A percentile compares a stretch with the other conserved stretches of the same genome.
Evolutionary conservation across 441 rosid genomes (phyloP).

Genomic region (Lagerstroemia fauriei): DNA sequence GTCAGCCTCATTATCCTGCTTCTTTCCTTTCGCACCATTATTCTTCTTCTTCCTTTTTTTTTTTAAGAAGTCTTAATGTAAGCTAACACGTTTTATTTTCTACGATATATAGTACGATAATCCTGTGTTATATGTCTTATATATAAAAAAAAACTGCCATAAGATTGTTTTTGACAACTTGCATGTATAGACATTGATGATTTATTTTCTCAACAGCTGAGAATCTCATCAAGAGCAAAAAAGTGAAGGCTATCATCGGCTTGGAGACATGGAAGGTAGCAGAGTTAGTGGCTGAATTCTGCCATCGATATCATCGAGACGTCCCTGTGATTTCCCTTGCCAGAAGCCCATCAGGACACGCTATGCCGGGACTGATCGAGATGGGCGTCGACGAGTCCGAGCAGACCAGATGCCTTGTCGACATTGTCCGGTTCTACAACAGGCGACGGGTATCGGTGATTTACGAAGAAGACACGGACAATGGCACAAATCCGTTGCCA

Average conservation of each 20-base stretch:
- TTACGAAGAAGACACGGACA: constrained; percentile 45
- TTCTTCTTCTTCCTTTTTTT: too few relatives aligned
- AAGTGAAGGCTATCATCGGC: constrained; percentile 46
- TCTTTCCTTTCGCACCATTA: background rate
- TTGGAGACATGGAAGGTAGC: constrained; percentile 55
- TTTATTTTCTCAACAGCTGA: constrained; percentile 33
- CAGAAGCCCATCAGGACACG: constrained; percentile 24
- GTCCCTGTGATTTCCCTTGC: constrained; percentile 51
- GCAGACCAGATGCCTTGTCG: constrained; percentile 44
- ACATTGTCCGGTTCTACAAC: constrained; percentile 33
- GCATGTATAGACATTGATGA: too few relatives aligned
- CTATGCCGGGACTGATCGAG: constrained; percentile 29
- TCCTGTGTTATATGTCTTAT: too few relatives aligned
- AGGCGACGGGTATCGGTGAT: constrained; percentile 45
- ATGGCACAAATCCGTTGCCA: constrained; percentile 40
- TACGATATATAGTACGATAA: too few relatives aligned
- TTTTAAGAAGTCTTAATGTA: too few relatives aligned
- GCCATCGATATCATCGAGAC: constrained; percentile 28
- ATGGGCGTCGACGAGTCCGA: constrained; percentile 38
- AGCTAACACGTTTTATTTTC: too few relatives aligned
- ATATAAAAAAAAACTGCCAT: too few relatives aligned
- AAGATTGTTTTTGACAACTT: too few relatives aligned
- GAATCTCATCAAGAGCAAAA: constrained; percentile 34
- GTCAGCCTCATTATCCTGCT: constrained; percentile 21
- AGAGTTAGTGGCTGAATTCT: constrained; percentile 46